Conservation (phyloP, 78 protist genomes). For the Polysphondylium violaceum region DNA sequence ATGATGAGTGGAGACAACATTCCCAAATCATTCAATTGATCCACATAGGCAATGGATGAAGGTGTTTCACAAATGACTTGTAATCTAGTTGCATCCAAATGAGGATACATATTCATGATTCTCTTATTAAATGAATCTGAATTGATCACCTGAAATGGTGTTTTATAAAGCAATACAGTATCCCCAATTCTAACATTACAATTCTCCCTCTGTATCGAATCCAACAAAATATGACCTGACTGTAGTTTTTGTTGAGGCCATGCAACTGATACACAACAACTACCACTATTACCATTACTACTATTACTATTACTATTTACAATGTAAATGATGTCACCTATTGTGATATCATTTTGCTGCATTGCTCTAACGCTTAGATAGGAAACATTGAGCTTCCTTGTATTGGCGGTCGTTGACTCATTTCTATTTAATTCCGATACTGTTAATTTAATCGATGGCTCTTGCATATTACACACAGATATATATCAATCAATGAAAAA, state of each 20-base stretch:
- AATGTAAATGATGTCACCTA: conserved; percentile 60
- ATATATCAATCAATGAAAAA: no score
- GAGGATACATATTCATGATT: not conserved
- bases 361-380: conserved; percentile 29
- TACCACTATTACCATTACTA: not conserved
- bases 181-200: conserved; percentile 22
- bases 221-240: conserved; percentile 19
- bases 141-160: conserved; percentile 31
- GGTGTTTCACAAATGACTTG: conserved; percentile 17
- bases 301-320: not conserved
- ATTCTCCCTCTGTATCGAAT: conserved; percentile 53
- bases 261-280: not conserved
- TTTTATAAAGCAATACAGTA: conserved; percentile 9
- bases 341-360: conserved; percentile 38
- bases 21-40: conserved; percentile 11
- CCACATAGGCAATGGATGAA: conserved; percentile 6
- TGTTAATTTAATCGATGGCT: no score
- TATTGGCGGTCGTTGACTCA: no score
- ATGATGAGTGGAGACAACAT: conserved; percentile 19
- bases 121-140: not conserved
- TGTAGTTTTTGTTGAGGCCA: conserved; percentile 57
- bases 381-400: not conserved
- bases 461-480: no score
- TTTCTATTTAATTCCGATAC: no score
- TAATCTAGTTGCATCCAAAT: conserved; percentile 7